Evolutionary conservation across 306 rosid genomes (phyloP).

Genomic region (Ziziphus jujuba): DNA sequence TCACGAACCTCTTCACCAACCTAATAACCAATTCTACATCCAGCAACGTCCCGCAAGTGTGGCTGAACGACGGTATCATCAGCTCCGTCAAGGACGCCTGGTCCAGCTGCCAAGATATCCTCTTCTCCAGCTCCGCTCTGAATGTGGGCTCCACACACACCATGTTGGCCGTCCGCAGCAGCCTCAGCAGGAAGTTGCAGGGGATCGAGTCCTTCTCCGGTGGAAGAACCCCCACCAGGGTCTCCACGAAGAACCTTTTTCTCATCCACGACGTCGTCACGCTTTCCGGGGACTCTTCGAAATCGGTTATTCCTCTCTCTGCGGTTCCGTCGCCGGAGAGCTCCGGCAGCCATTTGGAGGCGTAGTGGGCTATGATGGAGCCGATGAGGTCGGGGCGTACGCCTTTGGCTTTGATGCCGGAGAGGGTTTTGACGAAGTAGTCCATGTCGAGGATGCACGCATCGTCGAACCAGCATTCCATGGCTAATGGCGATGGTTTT

Average conservation of each 20-base stretch:
- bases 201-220: slow-evolving; percentile 83
- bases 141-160: slow-evolving; percentile 65
- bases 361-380: slow-evolving; percentile 84
- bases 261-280: slow-evolving; percentile 76
- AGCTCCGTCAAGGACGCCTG: slow-evolving; percentile 76
- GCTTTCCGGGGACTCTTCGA: slow-evolving; percentile 55
- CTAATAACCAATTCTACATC: slow-evolving; percentile 70
- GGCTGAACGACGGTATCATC: slow-evolving; percentile 87
- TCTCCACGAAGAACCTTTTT: slow-evolving; percentile 84
- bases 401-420: slow-evolving; percentile 79
- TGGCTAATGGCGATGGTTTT: slow-evolving; percentile 47
- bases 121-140: slow-evolving; percentile 63
- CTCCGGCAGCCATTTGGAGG: slow-evolving; percentile 95
- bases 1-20: slow-evolving; percentile 69
- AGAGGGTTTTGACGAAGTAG: slow-evolving; percentile 84
- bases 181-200: slow-evolving; percentile 81
- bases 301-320: slow-evolving; percentile 26
- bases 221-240: slow-evolving; percentile 79
- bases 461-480: slow-evolving; percentile 81
- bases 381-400: slow-evolving; percentile 75
- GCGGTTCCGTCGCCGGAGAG: slow-evolving; percentile 37
- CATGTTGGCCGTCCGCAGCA: slow-evolving; percentile 81
- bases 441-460: slow-evolving; percentile 89
- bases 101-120: slow-evolving; percentile 79
- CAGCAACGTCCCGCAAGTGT: slow-evolving; percentile 75